phyloP scores from a whole-genome alignment of 176 grass and related monocot genomes.

The Oryza officinalis region DNA sequence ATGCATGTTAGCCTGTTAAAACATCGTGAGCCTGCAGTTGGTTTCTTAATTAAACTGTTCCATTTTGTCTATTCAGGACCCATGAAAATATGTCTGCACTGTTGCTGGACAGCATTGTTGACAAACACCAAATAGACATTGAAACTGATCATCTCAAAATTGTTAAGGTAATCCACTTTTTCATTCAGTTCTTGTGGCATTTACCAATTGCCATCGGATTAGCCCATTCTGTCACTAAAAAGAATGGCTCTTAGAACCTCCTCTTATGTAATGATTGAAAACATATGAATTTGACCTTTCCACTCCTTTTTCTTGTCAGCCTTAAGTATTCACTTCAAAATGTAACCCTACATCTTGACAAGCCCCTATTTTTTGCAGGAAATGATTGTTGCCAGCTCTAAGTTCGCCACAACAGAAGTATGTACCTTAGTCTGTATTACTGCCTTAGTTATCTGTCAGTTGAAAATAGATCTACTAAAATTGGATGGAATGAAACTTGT shows the following conservation, averaged over 20 bases:
- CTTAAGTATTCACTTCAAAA: slow-evolving; percentile 7
- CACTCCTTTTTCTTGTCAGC: not conserved
- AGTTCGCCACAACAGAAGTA: slow-evolving; percentile 55
- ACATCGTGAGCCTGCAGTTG: not conserved
- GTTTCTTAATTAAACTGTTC: not conserved
- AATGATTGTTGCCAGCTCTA: slow-evolving; percentile 90
- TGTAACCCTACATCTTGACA: slow-evolving; percentile 1
- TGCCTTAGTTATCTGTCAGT: not conserved
- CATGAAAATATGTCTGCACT: slow-evolving; percentile 85
- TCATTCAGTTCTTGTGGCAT: not conserved
- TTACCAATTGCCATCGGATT: not conserved
- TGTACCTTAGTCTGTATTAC: slow-evolving; percentile 25
- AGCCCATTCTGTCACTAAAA: not conserved
- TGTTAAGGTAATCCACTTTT: slow-evolving; percentile 64
- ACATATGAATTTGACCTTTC: too few relatives aligned
- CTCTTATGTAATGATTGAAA: not conserved
- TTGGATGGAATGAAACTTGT: slow-evolving; percentile 37
- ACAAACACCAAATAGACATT: slow-evolving; percentile 89
- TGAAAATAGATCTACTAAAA: slow-evolving; percentile 4
- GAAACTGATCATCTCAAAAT: slow-evolving; percentile 64
- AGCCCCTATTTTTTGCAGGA: slow-evolving; percentile 36
- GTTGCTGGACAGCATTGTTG: slow-evolving; percentile 81
- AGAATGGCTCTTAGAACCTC: not conserved
- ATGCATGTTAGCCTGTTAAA: slow-evolving; percentile 3
- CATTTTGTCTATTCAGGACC: slow-evolving; percentile 58